A percentile compares a stretch with the other conserved stretches of the same genome.
Evolutionary conservation across 2,329 filamentous ascomycete species (phyloP).

Genomic region (Xylariaceae sp.): DNA sequence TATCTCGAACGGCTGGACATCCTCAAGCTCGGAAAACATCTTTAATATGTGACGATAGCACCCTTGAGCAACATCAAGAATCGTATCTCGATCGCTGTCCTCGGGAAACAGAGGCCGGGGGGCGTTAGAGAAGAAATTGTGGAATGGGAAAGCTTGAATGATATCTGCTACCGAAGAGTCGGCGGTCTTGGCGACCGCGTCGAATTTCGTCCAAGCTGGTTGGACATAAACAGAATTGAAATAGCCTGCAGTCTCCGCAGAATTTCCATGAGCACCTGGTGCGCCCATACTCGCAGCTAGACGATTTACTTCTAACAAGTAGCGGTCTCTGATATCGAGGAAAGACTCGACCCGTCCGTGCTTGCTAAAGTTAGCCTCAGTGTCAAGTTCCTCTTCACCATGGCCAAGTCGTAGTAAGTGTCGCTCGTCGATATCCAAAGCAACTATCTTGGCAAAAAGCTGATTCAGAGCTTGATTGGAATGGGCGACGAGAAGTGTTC

Average conservation of each 20-base stretch:
- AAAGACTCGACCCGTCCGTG: slow-evolving; percentile 93
- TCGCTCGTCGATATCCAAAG: slow-evolving; percentile 89
- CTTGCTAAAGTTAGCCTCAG: slow-evolving; percentile 86
- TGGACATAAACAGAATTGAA: slow-evolving; percentile 90
- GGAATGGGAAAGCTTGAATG: slow-evolving; percentile 77
- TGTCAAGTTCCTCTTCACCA: slow-evolving; percentile 89
- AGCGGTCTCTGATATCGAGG: slow-evolving; percentile 75
- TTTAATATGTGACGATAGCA: slow-evolving; percentile 86
- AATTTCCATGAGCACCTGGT: slow-evolving; percentile 90
- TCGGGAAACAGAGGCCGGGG: slow-evolving; percentile 79
- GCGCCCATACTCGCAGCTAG: slow-evolving; percentile 81
- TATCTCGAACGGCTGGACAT: slow-evolving; percentile 94
- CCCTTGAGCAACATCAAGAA: slow-evolving; percentile 73
- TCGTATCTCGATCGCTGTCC: slow-evolving; percentile 58
- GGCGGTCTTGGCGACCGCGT: slow-evolving; percentile 55
- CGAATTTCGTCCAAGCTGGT: slow-evolving; percentile 85
- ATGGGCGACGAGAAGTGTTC: slow-evolving; percentile 88
- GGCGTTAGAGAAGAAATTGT: slow-evolving; percentile 79
- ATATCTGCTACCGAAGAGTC: slow-evolving; percentile 58
- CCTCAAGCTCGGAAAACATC: slow-evolving; percentile 87
- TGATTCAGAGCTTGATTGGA: slow-evolving; percentile 98
- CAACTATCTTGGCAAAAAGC: slow-evolving; percentile 96
- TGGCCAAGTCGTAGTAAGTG: slow-evolving; percentile 90
- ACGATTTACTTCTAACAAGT: slow-evolving; percentile 79
- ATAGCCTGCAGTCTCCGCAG: slow-evolving; percentile 94